Base-by-base conservation (phyloP, 2,329 filamentous ascomycete species). In the Diatrype stigma region DNA sequence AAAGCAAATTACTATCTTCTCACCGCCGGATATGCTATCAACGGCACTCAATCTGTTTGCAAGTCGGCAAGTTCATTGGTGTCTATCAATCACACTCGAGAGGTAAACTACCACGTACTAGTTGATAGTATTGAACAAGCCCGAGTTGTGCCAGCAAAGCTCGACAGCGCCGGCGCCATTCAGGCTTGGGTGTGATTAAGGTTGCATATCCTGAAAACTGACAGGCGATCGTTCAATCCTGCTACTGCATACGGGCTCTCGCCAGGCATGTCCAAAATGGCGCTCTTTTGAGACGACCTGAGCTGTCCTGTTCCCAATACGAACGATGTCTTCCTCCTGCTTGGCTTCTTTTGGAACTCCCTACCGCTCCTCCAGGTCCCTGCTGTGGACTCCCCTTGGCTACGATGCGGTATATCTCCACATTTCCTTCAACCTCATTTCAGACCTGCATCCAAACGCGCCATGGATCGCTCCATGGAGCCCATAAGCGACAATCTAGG, bases 361-460 rank as follows among this genome's bases (percentile, higher is more conserved):
- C 37, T 21, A 40, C 8, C 19, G 8, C 19, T 40, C 12, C 37
- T 40, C 19, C 37, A 40, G 37, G 19, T 4, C 19, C 17, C 4
- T 46, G 47, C 45, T 49, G 53, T 54, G 52, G 51, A 48, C 53
- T 50, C 30, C 42, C 38, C 28, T 38, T 17, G 23, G 12, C n/a
- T 35, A 42, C 49, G 23, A 56, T 49, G 46, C 51, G 51, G 50
- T 42, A 51, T 46, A 34, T 53, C 52, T 51, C 55, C 53, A 53
- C 54, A 53, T 21, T 52, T 54, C 54, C 44, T 54, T 58, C 46
- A 51, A 55, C 57, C 53, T 66, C 60, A 65, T 65, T 64, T 65
- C 56, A 60, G 54, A 30, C 59, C 19, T 59, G 58, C 56, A 58
- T 55, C 48, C 50, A 51, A 42, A 44, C 11, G 16, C 40, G 60